phyloP scores from a whole-genome alignment of 2,329 filamentous ascomycete genomes.

The Colletotrichum salicis region DNA sequence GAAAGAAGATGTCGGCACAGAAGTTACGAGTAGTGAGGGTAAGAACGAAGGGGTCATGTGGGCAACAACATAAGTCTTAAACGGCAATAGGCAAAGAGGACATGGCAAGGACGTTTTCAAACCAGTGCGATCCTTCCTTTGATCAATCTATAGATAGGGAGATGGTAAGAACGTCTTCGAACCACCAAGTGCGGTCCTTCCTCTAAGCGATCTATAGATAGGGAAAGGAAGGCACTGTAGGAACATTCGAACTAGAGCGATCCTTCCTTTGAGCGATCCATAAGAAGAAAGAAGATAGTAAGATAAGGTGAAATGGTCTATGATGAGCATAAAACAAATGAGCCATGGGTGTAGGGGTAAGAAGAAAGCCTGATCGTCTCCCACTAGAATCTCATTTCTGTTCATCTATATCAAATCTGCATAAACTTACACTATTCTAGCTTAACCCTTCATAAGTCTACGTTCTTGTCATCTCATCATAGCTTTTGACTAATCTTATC shows the following conservation, averaged over 20 bases:
- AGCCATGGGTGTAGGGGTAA: no score
- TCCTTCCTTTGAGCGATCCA: no score
- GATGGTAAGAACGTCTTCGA: no score
- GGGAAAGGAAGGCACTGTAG: no score
- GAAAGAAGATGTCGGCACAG: not conserved
- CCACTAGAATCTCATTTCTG: not conserved
- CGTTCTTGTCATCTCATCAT: not conserved
- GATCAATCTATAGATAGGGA: not conserved
- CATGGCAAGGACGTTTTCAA: not conserved
- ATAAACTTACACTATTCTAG: not conserved
- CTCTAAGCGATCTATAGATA: no score
- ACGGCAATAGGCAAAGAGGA: no score
- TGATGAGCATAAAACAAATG: no score
- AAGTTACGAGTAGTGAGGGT: not conserved
- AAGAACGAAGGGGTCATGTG: not conserved
- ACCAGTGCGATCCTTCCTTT: not conserved
- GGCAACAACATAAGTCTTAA: not conserved
- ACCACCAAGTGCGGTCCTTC: no score
- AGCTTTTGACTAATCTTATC: conserved; percentile 40
- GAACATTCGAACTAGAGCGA: no score
- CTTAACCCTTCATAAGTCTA: not conserved
- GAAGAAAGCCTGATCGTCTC: no score
- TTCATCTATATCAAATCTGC: not conserved
- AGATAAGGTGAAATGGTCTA: not conserved
- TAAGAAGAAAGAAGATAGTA: no score